A percentile compares a stretch with the other conserved stretches of the same genome.
phyloP scores from a whole-genome alignment of 1,139 yeast genomes.

The Schwanniomyces etchellsii region DNA sequence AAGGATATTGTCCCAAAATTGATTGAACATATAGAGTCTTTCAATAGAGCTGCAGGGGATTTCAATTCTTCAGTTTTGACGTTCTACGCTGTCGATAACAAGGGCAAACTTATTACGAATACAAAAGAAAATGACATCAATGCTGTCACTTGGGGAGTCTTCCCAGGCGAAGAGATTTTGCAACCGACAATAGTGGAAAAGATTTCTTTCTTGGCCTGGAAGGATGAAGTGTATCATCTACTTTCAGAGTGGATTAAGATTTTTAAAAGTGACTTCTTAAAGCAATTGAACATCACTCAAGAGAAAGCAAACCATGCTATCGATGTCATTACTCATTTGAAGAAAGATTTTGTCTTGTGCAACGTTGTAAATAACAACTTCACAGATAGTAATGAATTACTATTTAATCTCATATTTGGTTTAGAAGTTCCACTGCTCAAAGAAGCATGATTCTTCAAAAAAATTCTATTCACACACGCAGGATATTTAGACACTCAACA shows the following conservation, averaged over 20 bases:
- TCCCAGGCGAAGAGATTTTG: slow-evolving; percentile 85
- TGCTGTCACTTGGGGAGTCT: slow-evolving; percentile 98
- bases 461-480: slow-evolving; percentile 1
- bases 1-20: slow-evolving; percentile 41
- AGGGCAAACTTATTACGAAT: slow-evolving; percentile 58
- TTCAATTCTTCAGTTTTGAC: slow-evolving; percentile 47
- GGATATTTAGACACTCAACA: slow-evolving; percentile 20
- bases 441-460: slow-evolving; percentile 2
- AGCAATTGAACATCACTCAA: slow-evolving; percentile 32
- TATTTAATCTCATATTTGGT: slow-evolving; percentile 32
- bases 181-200: slow-evolving; percentile 94
- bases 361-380: slow-evolving; percentile 92
- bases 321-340: slow-evolving; percentile 43
- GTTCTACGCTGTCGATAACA: slow-evolving; percentile 70
- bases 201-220: slow-evolving; percentile 90
- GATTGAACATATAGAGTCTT: slow-evolving; percentile 30
- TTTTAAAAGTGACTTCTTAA: slow-evolving; percentile 34
- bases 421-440: slow-evolving; percentile 1
- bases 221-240: slow-evolving; percentile 86
- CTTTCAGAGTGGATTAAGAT: slow-evolving; percentile 75
- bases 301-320: slow-evolving; percentile 20
- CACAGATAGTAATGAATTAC: slow-evolving; percentile 41
- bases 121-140: slow-evolving; percentile 75
- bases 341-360: slow-evolving; percentile 65
- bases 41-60: slow-evolving; percentile 34